Base-by-base conservation (phyloP, 805 yeast genomes). In the Tetrapisispora arboricola region DNA sequence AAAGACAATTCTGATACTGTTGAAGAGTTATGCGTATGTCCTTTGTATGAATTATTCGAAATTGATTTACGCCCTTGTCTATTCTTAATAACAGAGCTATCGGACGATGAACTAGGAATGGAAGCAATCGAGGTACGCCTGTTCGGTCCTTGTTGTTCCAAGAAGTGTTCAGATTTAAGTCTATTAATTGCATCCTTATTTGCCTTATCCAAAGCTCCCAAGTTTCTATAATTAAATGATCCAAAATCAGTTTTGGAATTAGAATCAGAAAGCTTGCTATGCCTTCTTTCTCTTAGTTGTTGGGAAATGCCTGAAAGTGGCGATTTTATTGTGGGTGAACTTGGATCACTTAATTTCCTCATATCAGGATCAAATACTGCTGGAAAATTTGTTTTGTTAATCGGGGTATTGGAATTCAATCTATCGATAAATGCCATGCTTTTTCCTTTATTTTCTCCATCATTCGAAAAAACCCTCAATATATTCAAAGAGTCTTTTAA, bases 131-230 rank as follows among this genome's bases (percentile, higher is more conserved):
- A 56, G 2, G 56, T 43, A 25, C 59, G 46, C 42, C 66, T 60
- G 42, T 64, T 68, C 7, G 29, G 27, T 7, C 48, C 47, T 3
- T 49, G 49, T 18, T 39, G 46, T n/a, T 60, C 64, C 30, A 60
- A 60, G 48, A 80, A 49, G 58, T 85, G 94, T 57, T 90, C 97
- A 24, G 71, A 80, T 54, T 87, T 84, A 55, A 92, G 72, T 47
- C 95, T 68, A 53, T 84, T 84, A 47, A 92, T 86, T 12, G 84
- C 88, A 62, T 88, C 96, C 55, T 85, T 86, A 56, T 92, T 92
- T 8, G 95, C 96, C 52, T 83, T 84, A 51, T 92, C 97, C 42
- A 94, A 70, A 6, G 92, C 92, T 4, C 90, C 80, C 46, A 92
- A 65, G 57, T 92, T 92, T 49, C 96, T 71, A 63, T 84, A 92